These are phyloP conservation scores for Beauveria australis DNA, from an alignment of 2,329 filamentous ascomycete genomes.

Conservation along the genomic window DNA sequence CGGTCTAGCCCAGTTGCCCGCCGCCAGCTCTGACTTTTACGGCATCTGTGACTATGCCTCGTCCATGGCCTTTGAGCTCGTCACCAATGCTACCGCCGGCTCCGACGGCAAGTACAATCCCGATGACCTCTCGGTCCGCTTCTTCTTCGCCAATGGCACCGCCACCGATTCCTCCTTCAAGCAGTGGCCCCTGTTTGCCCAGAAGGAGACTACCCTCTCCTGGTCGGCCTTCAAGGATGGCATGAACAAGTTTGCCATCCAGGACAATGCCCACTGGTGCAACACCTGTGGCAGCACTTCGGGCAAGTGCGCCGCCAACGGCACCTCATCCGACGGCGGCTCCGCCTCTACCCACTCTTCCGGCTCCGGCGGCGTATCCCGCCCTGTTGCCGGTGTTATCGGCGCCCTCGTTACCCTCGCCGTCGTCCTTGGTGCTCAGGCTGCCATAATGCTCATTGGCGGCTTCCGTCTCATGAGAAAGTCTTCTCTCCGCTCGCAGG, in stretches of 20 bases:
- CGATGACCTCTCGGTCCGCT: slow-evolving; percentile 48
- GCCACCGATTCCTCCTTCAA: slow-evolving; percentile 42
- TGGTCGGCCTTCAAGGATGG: slow-evolving; percentile 60
- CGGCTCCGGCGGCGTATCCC: slow-evolving; percentile 45
- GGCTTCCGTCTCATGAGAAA: slow-evolving; percentile 42
- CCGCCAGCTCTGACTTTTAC: slow-evolving; percentile 54
- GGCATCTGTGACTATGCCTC: slow-evolving; percentile 79
- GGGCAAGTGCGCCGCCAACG: slow-evolving; percentile 49
- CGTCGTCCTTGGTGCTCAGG: slow-evolving; percentile 39
- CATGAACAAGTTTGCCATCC: slow-evolving; percentile 60
- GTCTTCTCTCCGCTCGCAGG: slow-evolving; percentile 24
- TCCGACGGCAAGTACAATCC: slow-evolving; percentile 32
- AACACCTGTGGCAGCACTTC: slow-evolving; percentile 63
- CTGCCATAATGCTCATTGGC: slow-evolving; percentile 32
- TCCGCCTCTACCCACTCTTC: slow-evolving; percentile 16
- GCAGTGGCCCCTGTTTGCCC: slow-evolving; percentile 53
- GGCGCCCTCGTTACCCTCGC: slow-evolving; percentile 58
- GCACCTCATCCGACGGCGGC: slow-evolving; percentile 18
- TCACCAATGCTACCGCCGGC: slow-evolving; percentile 43
- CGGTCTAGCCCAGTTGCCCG: slow-evolving; percentile 44
- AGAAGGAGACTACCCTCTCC: slow-evolving; percentile 43
- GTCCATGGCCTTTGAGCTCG: slow-evolving; percentile 69
- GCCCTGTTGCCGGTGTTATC: slow-evolving; percentile 72
- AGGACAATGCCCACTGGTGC: slow-evolving; percentile 65
- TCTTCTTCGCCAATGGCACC: slow-evolving; percentile 54